Evolutionary conservation across 805 yeast species (phyloP).

Genomic region (Huiozyma naganishii): DNA sequence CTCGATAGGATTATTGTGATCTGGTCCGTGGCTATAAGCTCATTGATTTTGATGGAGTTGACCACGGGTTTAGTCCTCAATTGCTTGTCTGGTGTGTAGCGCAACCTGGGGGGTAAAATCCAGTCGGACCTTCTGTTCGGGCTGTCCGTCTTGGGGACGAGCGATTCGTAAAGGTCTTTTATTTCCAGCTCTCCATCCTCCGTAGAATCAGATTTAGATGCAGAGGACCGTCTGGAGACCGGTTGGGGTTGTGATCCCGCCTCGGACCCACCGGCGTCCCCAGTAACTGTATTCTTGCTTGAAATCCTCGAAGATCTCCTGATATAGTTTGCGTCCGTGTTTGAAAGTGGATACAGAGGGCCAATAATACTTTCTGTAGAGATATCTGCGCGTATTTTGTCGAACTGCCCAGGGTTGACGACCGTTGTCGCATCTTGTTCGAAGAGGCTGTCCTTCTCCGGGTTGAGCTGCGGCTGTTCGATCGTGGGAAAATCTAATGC

Average conservation of each 20-base stretch:
- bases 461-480: background rate
- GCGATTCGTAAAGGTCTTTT: constrained; percentile 20
- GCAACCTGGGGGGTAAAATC: constrained; percentile 22
- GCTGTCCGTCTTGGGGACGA: constrained; percentile 20
- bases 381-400: constrained; percentile 1
- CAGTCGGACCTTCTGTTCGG: constrained; percentile 30
- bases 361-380: constrained; percentile 1
- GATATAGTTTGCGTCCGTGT: background rate
- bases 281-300: background rate
- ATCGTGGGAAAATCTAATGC: background rate
- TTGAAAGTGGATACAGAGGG: background rate
- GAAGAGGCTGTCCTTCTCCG: background rate
- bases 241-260: background rate
- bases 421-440: background rate
- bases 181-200: constrained; percentile 8
- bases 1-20: constrained; percentile 20
- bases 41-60: constrained; percentile 24
- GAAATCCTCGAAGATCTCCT: constrained; percentile 11
- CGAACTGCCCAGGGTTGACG: background rate
- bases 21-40: constrained; percentile 15
- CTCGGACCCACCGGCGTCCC: background rate
- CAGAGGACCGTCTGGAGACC: background rate
- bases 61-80: constrained; percentile 23
- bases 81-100: constrained; percentile 26
- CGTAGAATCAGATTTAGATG: constrained; percentile 3